A percentile compares a stretch with the other conserved stretches of the same genome.
Conservation (phyloP, 495 filamentous ascomycete genomes). For the Paragyromitra xinjiangensis region DNA sequence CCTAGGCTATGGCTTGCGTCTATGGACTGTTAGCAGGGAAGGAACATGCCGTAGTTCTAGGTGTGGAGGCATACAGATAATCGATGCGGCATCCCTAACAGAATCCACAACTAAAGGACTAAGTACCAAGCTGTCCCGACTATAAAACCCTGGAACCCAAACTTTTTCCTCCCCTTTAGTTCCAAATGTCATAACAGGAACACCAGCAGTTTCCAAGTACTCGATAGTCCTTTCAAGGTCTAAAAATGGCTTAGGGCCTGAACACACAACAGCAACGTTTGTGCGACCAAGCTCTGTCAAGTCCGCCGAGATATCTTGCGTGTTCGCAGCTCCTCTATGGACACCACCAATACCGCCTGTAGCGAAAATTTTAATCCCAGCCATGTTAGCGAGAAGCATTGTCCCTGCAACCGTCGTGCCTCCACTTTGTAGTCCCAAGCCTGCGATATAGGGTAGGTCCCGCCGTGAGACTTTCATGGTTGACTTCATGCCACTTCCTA, state of each 20-base stretch:
- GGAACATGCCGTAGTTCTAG: neutral
- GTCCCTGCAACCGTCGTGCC: slow-evolving; percentile 94
- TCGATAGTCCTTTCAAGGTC: slow-evolving; percentile 91
- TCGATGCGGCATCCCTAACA: slow-evolving; percentile 83
- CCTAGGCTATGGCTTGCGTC: slow-evolving; percentile 69
- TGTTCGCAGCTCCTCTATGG: slow-evolving; percentile 84
- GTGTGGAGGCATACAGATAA: slow-evolving; percentile 71
- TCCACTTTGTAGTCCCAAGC: slow-evolving; percentile 72
- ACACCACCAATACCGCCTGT: slow-evolving; percentile 88
- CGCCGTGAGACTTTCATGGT: slow-evolving; percentile 84
- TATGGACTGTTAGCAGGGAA: slow-evolving; percentile 53
- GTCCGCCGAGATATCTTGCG: slow-evolving; percentile 94
- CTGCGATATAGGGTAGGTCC: slow-evolving; percentile 82
- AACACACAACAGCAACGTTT: slow-evolving; percentile 84
- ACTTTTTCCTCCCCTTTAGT: slow-evolving; percentile 73
- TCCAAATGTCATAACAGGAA: slow-evolving; percentile 84
- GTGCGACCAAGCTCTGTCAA: slow-evolving; percentile 94
- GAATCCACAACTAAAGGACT: slow-evolving; percentile 77
- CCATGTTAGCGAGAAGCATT: slow-evolving; percentile 85
- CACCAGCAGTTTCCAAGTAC: slow-evolving; percentile 93
- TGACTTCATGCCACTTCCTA: slow-evolving; percentile 71
- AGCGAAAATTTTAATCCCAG: slow-evolving; percentile 91
- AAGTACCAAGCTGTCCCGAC: slow-evolving; percentile 74
- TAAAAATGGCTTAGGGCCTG: slow-evolving; percentile 94
- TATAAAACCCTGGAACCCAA: slow-evolving; percentile 91